Evolutionary conservation across 2,329 filamentous ascomycete genomes (phyloP).

Genomic region (Cryphonectria radicalis): DNA sequence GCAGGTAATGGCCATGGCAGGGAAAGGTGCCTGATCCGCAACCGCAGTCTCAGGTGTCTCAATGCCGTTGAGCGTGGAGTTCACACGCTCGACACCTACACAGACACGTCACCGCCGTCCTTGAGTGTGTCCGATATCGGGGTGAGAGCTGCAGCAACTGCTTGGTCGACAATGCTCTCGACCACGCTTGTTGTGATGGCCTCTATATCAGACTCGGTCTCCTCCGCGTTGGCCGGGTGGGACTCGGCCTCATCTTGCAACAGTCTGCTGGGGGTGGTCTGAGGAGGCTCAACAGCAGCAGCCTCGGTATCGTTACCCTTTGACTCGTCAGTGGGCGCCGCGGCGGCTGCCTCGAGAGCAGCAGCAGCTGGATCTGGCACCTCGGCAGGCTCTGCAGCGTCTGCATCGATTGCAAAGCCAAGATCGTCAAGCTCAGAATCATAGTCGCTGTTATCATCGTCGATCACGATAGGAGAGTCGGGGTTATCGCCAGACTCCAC

Average conservation of each 20-base stretch:
- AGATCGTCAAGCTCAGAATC: neutral
- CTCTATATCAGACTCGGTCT: conserved; percentile 13
- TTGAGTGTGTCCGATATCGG: conserved; percentile 22
- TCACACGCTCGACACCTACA: conserved; percentile 3
- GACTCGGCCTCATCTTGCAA: conserved; percentile 1
- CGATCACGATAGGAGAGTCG: neutral
- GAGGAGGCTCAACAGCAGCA: neutral
- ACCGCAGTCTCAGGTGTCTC: conserved; percentile 22
- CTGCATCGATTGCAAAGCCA: neutral
- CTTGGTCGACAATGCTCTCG: conserved; percentile 22
- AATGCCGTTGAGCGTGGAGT: conserved; percentile 15
- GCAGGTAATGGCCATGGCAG: conserved; percentile 6
- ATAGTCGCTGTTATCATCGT: neutral
- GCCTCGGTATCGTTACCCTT: neutral
- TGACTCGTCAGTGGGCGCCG: neutral
- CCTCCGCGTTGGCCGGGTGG: conserved; percentile 1
- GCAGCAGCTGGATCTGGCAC: neutral
- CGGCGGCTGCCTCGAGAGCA: neutral
- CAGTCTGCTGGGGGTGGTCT: too few species aligned
- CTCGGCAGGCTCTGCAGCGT: neutral
- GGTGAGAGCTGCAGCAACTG: conserved; percentile 25
- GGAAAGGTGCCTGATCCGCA: conserved; percentile 2
- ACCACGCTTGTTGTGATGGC: conserved; percentile 11
- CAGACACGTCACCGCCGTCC: conserved; percentile 15
- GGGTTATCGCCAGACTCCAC: neutral